Conservation (phyloP, 2,329 filamentous ascomycete genomes). For the Sarocladium strictum region DNA sequence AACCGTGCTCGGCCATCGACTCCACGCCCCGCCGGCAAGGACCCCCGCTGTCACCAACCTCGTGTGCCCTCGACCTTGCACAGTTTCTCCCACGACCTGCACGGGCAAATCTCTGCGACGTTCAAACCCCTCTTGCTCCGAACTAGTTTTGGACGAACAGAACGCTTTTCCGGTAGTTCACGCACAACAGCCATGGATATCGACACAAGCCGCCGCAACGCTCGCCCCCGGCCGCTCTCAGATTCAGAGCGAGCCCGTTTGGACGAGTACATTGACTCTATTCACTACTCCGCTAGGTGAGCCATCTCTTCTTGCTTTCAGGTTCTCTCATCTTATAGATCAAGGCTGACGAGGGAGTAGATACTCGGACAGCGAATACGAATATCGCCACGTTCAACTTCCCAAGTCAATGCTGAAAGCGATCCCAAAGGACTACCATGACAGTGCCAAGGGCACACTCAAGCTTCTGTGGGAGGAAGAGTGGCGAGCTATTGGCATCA, state of each 20-base stretch:
- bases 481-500: conserved; percentile 95
- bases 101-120: conserved; percentile 2
- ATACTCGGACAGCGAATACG: conserved; percentile 87
- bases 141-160: neutral
- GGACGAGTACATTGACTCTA: conserved; percentile 86
- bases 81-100: conserved; percentile 1
- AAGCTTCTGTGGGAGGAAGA: conserved; percentile 98
- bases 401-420: conserved; percentile 98
- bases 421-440: conserved; percentile 92
- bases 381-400: conserved; percentile 96
- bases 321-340: neutral
- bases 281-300: conserved; percentile 92
- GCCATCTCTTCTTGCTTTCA: conserved; percentile 19
- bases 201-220: conserved; percentile 81
- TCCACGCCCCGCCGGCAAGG: conserved; percentile 7
- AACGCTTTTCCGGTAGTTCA: neutral
- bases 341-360: conserved; percentile 39
- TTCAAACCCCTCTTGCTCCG: neutral
- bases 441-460: conserved; percentile 80
- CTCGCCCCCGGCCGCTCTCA: conserved; percentile 71
- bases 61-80: conserved; percentile 7
- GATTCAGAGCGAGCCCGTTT: conserved; percentile 77
- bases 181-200: conserved; percentile 42
- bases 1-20: neutral
- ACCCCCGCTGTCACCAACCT: conserved; percentile 9